Conservation (phyloP, 2,329 filamentous ascomycete genomes). For the Neopestalotiopsis rosae region DNA sequence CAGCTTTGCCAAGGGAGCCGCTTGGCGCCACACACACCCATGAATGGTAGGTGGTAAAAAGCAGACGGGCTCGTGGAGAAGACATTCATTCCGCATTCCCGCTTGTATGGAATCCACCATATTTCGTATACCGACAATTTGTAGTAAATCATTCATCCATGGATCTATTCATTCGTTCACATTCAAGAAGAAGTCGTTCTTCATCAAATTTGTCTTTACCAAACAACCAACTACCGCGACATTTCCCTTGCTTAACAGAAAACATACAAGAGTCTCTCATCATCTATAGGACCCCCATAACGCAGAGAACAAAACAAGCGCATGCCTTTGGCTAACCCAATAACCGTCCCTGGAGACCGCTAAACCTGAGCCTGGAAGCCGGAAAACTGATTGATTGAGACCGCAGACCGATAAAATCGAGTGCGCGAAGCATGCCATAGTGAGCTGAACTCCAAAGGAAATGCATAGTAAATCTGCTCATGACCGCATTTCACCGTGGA, state of each 20-base stretch:
- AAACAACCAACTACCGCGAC: neutral
- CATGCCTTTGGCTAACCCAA: neutral
- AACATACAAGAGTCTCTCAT: neutral
- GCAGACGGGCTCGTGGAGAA: neutral
- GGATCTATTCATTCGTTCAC: too few species aligned
- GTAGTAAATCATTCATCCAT: too few species aligned
- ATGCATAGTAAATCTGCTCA: neutral
- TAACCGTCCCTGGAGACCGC: neutral
- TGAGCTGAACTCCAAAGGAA: slow-evolving; percentile 13
- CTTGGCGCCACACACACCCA: slow-evolving; percentile 8
- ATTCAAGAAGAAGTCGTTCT: neutral
- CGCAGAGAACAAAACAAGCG: neutral
- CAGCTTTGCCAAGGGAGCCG: neutral
- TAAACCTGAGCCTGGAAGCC: slow-evolving; percentile 6
- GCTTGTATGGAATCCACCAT: too few species aligned
- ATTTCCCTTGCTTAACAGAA: neutral
- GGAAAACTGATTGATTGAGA: neutral
- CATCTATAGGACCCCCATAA: slow-evolving; percentile 6
- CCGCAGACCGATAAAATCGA: slow-evolving; percentile 8
- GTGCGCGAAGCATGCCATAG: slow-evolving; percentile 10
- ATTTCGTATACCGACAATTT: too few species aligned
- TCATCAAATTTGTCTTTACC: neutral
- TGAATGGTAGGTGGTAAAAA: neutral
- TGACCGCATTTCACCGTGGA: neutral
- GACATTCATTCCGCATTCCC: neutral